Evolutionary conservation across 148 eudicot genomes (phyloP).

Genomic region (Vaccinium corymbosum): DNA sequence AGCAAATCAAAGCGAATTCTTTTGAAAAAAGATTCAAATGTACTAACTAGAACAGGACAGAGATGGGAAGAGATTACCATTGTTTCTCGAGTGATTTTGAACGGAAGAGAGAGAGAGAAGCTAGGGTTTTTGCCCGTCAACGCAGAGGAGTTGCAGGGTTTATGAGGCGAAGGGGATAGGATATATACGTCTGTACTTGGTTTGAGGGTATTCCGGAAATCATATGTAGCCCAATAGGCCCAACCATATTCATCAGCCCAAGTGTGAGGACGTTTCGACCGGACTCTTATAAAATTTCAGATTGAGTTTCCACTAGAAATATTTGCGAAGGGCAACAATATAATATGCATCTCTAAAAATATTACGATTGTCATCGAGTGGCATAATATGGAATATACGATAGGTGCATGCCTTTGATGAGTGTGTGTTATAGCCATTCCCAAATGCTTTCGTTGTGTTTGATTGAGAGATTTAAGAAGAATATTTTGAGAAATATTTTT

Average conservation of each 20-base stretch:
- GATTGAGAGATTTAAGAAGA: no score
- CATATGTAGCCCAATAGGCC: background rate
- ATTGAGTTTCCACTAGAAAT: no score
- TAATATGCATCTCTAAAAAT: no score
- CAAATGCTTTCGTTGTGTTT: no score
- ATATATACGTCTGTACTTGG: background rate
- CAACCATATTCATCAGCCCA: background rate
- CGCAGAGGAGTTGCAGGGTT: background rate
- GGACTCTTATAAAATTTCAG: background rate
- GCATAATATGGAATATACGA: no score
- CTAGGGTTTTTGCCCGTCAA: constrained; percentile 28
- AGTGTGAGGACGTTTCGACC: background rate
- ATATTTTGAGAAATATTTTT: no score
- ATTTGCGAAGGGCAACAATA: no score
- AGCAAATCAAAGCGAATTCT: background rate
- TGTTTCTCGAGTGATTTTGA: background rate
- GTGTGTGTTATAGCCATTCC: no score
- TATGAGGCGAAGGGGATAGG: background rate
- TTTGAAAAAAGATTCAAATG: background rate
- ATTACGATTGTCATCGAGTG: no score
- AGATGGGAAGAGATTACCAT: constrained; percentile 10
- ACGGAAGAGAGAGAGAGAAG: constrained; percentile 13
- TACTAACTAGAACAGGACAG: background rate
- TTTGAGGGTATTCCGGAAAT: background rate
- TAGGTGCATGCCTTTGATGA: no score